phyloP scores from a whole-genome alignment of 108 stramenopile genomes.

The Pseudonitzschia delicatissima region DNA sequence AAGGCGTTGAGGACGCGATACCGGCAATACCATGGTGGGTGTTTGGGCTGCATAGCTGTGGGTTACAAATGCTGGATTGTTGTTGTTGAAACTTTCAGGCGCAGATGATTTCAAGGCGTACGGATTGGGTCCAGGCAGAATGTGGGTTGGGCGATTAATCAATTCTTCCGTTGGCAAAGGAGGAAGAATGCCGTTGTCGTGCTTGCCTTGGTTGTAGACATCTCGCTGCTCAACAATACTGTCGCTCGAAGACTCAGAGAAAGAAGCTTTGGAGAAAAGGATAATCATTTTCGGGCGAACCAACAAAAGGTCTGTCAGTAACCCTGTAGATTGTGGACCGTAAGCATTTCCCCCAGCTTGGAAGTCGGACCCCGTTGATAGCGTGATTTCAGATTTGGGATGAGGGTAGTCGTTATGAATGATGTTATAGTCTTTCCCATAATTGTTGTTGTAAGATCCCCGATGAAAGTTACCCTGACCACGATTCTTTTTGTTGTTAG shows the following conservation, averaged over 20 bases:
- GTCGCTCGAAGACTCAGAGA: conserved; percentile 27
- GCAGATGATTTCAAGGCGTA: conserved; percentile 25
- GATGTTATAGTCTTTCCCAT: background rate
- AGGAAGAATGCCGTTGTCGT: conserved; percentile 23
- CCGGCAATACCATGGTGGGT: conserved; percentile 15
- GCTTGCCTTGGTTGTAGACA: background rate
- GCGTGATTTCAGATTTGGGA: conserved; percentile 4
- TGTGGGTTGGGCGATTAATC: background rate
- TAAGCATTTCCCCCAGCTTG: background rate
- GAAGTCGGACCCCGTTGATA: conserved; percentile 3
- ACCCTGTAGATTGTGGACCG: background rate
- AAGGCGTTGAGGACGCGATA: background rate
- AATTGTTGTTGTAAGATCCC: background rate
- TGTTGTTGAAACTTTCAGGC: background rate
- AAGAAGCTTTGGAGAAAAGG: background rate
- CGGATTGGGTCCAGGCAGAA: conserved; percentile 29
- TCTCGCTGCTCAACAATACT: conserved; percentile 3
- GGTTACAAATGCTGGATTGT: background rate
- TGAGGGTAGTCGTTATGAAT: background rate
- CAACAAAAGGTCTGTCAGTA: no score
- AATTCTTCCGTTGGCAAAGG: conserved; percentile 24
- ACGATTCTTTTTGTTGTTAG: background rate
- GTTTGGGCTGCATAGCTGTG: background rate
- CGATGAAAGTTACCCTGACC: background rate
- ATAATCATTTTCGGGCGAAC: no score